Conservation (phyloP, 2,329 filamentous ascomycete genomes). For the Ceratocystis harringtonii region DNA sequence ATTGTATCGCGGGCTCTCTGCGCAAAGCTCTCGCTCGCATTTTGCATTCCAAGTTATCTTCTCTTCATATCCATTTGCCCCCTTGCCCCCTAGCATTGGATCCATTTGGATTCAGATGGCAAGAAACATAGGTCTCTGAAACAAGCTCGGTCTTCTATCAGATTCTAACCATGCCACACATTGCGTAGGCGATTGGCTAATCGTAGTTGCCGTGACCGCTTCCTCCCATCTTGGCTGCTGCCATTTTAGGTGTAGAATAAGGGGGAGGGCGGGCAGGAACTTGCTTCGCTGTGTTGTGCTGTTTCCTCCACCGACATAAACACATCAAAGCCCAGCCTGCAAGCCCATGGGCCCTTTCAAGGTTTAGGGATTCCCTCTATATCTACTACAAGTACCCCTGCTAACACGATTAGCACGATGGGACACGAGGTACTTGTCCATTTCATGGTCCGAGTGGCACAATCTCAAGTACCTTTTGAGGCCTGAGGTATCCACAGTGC, state of each 20-base stretch:
- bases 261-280: not conserved
- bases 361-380: constrained; percentile 10
- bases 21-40: not conserved
- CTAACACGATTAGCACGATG: not conserved
- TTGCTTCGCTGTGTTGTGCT: not conserved
- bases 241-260: constrained; percentile 11
- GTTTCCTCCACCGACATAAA: not conserved
- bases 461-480: constrained; percentile 12
- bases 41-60: not conserved
- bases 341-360: not conserved
- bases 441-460: not conserved
- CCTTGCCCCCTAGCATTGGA: not conserved
- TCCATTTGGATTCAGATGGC: not conserved
- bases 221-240: not conserved
- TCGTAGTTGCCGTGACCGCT: not conserved
- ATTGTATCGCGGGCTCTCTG: not conserved
- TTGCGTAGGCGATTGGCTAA: not conserved
- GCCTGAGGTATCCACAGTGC: constrained; percentile 12
- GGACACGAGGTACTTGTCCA: constrained; percentile 10
- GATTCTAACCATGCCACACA: not conserved
- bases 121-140: constrained; percentile 3
- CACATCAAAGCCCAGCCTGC: not conserved
- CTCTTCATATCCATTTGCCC: not conserved
- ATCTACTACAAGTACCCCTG: constrained; percentile 8
- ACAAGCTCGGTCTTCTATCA: not conserved